Evolutionary conservation across 192 early-diverging fungal genomes (phyloP), one percentile per base, ranked within the genome.

Genomic region (Funneliformis mosseae): DNA sequence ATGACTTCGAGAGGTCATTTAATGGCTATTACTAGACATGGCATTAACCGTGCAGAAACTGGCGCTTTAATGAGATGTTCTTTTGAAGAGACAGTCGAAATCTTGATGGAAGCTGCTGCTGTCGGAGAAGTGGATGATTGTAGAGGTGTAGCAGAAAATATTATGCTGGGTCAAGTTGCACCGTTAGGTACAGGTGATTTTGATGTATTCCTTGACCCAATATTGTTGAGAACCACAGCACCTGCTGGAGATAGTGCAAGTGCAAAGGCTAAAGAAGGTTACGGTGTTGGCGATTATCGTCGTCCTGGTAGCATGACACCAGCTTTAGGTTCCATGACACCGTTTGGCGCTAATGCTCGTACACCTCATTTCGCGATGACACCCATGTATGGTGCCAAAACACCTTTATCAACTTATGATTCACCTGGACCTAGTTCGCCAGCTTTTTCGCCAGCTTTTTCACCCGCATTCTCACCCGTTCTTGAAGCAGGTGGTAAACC

Each of bases 51-150:
- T 55, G 93, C 96, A 21, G 96, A 97, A 80, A 94, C 96, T 2
- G 96, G 96, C 64, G 96, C 95, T 11, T 86, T 99, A 66, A 96
- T 97, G 89, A 91, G 97, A 50, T 95, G 94, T 76, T 97, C 98
- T 11, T 99, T 99, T 74, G 98, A 99, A 87, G 98, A 99, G 88
- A 98, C 98, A 0, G 98, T 99, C 0, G 98, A 99, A 87, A 93
- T 98, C 84, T 90, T 99, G 80, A 94, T 99, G 90, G 96, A 98
- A 45, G 96, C 97, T 5, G 96, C 98, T 6, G 91, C 93, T 50
- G 90, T 91, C 25, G 98, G 96, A 76, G 94, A 97, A 81, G 43
- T 96, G 64, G 98, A 99, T 85, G 95, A 96, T 84, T 98, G 97
- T 84, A 91, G 91, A 81, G 98, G 98, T 68, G 98, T 99, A 45